A percentile compares a stretch with the other conserved stretches of the same genome.
Evolutionary conservation across 2,329 filamentous ascomycete species (phyloP).

Genomic region (Colletotrichum godetiae): DNA sequence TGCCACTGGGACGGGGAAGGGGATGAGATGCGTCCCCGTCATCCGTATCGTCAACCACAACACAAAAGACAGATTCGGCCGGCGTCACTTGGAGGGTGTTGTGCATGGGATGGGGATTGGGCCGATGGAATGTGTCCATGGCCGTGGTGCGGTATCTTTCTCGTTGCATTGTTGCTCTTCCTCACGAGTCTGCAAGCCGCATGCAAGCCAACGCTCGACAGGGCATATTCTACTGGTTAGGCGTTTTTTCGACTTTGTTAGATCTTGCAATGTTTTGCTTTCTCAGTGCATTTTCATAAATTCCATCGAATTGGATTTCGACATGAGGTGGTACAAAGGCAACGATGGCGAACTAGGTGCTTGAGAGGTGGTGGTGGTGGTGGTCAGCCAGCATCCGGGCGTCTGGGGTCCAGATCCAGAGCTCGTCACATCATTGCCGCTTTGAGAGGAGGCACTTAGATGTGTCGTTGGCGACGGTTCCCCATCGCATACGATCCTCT

Average conservation of each 20-base stretch:
- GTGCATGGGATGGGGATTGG: background rate
- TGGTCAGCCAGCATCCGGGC: slow-evolving; percentile 14
- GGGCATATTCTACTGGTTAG: background rate
- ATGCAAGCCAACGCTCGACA: background rate
- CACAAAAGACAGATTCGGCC: background rate
- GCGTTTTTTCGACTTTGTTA: slow-evolving; percentile 7
- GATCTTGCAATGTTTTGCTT: background rate
- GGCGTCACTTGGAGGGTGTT: background rate
- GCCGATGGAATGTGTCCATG: background rate
- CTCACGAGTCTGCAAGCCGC: background rate
- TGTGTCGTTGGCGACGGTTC: slow-evolving; percentile 3
- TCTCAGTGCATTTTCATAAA: background rate
- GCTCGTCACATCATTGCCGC: slow-evolving; percentile 8
- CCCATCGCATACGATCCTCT: background rate
- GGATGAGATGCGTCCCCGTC: background rate
- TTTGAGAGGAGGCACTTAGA: background rate
- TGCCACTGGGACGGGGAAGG: background rate
- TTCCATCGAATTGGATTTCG: background rate
- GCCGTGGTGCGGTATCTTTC: background rate
- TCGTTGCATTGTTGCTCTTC: background rate
- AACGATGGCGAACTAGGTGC: background rate
- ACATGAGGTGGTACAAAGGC: slow-evolving; percentile 12
- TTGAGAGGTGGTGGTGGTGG: background rate
- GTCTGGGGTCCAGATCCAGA: background rate
- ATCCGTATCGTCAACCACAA: background rate